Conservation (phyloP, 1,284 basidiomycete genomes). For the Coniophora puteana region DNA sequence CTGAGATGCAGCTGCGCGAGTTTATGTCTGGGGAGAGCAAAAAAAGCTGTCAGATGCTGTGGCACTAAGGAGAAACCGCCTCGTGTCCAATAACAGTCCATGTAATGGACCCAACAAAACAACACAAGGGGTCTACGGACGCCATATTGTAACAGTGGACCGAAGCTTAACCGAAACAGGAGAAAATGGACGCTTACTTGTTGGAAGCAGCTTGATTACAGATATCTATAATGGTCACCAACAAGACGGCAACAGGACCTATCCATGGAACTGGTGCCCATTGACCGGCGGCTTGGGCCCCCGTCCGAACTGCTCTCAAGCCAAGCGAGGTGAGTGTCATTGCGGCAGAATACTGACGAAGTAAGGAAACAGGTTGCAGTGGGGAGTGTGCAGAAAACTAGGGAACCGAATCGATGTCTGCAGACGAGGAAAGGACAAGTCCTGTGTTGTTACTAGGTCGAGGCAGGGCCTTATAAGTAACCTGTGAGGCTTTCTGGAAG, state of each 20-base stretch:
- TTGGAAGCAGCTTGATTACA: slow-evolving; percentile 46
- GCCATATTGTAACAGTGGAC: slow-evolving; percentile 28
- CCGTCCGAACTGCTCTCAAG: too few species aligned
- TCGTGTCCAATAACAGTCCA: slow-evolving; percentile 19
- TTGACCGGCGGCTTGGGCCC: slow-evolving; percentile 41
- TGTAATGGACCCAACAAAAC: slow-evolving; percentile 29
- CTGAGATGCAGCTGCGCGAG: not conserved
- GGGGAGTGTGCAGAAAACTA: too few species aligned
- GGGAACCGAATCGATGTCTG: too few species aligned
- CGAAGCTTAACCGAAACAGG: slow-evolving; percentile 2
- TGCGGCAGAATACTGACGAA: too few species aligned
- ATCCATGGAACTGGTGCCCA: slow-evolving; percentile 48
- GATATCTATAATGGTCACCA: slow-evolving; percentile 38
- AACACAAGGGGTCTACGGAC: slow-evolving; percentile 41
- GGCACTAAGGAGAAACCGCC: slow-evolving; percentile 19
- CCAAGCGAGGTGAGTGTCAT: too few species aligned
- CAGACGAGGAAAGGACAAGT: too few species aligned
- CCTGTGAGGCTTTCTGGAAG: too few species aligned
- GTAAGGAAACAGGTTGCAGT: too few species aligned
- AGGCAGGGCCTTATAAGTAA: too few species aligned
- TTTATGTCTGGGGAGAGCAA: not conserved
- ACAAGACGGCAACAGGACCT: slow-evolving; percentile 34
- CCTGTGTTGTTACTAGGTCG: too few species aligned
- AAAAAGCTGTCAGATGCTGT: slow-evolving; percentile 21
- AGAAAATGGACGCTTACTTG: slow-evolving; percentile 26